Evolutionary conservation across 148 eudicot species (phyloP), one percentile per base, ranked within the genome.

Genomic region (Rhododendron williamsianum): DNA sequence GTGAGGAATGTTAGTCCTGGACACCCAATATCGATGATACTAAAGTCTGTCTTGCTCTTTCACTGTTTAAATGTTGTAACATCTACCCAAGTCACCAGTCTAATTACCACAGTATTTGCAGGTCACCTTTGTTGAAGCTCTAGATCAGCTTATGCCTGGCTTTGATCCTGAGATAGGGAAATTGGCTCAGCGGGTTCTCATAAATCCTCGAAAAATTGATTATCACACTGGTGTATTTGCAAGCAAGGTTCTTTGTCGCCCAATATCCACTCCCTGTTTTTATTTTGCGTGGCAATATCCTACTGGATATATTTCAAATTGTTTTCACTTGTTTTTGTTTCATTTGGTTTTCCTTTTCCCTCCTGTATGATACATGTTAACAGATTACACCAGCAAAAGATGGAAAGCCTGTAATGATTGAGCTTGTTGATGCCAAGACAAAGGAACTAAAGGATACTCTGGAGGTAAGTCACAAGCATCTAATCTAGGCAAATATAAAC

Each of bases 101-200:
- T 86, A n/a, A 86, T 77, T 21, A 27, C 56, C 36, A 72, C 21
- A 21, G 74, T 63, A 36, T 80, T 36, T 84, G 82, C 91, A 97
- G 99, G 99, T 97, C 82, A 95, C 99, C 35, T 97, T 97, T 90
- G 90, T 97, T 80, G 99, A 97, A 91, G 99, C 99, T 86, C 87
- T 97, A 76, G 98, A 95, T 95, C 99, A 97, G 87, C 89, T 97
- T 80, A 97, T 97, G 99, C 98, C 99, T 72, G 99, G 99, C 27
- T 97, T 97, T 92, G 99, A 97, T 89, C 99, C 99, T 76, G 99
- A 97, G 91, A 95, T 97, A 72, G 94, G 98, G 51, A 97, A 97
- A 88, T 87, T 97, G 91, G 99, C 99, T 13, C 99, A 97, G 86
- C 87, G 99, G 89, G 95, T 97, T 89, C 91, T 97, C 60, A 94